Evolutionary conservation across 1,284 basidiomycete genomes (phyloP).

Genomic region (Fomitopsis betulina): DNA sequence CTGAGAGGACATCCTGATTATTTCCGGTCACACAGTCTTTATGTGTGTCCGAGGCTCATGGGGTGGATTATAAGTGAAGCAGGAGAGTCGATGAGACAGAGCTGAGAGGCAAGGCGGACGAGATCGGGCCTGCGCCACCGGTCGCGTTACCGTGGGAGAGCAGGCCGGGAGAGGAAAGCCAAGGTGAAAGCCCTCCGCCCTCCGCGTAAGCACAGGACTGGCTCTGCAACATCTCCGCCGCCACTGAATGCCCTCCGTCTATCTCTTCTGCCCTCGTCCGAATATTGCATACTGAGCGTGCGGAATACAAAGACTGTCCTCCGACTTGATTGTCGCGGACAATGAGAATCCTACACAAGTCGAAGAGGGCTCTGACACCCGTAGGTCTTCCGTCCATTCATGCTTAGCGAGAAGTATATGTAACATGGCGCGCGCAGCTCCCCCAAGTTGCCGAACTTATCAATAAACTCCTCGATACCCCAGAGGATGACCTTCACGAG

Average conservation of each 20-base stretch:
- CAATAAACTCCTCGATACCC: slow-evolving; percentile 55
- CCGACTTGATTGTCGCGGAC: slow-evolving; percentile 46
- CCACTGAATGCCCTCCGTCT: slow-evolving; percentile 6
- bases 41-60: neutral
- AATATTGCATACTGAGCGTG: slow-evolving; percentile 5
- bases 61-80: neutral
- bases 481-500: slow-evolving; percentile 61
- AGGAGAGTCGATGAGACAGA: neutral
- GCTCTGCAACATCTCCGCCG: slow-evolving; percentile 14
- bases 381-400: slow-evolving; percentile 36
- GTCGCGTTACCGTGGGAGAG: too few species aligned
- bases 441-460: slow-evolving; percentile 76
- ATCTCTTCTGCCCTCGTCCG: neutral
- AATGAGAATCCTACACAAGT: slow-evolving; percentile 80
- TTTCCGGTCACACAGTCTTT: neutral
- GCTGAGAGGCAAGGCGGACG: neutral
- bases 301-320: slow-evolving; percentile 22
- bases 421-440: slow-evolving; percentile 41
- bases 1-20: slow-evolving; percentile 37
- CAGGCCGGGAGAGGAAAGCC: slow-evolving; percentile 13
- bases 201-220: slow-evolving; percentile 21
- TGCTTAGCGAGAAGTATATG: slow-evolving; percentile 3
- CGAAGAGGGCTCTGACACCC: slow-evolving; percentile 69
- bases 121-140: too few species aligned
- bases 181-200: slow-evolving; percentile 6